phyloP scores from a whole-genome alignment of 2,329 filamentous ascomycete genomes.

The Pleomassaria siparia region DNA sequence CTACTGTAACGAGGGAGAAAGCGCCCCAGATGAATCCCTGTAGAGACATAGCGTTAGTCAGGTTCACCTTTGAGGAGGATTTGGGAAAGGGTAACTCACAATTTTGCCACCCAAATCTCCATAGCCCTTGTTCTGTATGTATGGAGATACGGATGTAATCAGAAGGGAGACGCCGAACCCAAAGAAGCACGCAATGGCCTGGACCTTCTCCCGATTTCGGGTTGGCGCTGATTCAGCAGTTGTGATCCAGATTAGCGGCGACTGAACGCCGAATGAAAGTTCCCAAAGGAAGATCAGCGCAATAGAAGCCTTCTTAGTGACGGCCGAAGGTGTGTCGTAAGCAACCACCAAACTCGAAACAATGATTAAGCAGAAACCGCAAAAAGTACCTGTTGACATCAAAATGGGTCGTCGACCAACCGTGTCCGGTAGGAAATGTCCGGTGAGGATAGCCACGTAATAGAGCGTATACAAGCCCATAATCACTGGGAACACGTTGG shows the following conservation, averaged over 20 bases:
- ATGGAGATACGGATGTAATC: conserved; percentile 35
- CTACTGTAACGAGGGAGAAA: conserved; percentile 22
- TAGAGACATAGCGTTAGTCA: background rate
- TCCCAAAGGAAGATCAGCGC: conserved; percentile 14
- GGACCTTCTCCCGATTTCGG: conserved; percentile 31
- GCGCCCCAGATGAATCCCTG: conserved; percentile 24
- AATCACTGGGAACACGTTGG: conserved; percentile 13
- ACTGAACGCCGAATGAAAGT: conserved; percentile 11
- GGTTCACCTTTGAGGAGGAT: no score
- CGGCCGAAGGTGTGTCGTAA: conserved; percentile 1
- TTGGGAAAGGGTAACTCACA: no score
- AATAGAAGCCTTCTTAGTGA: conserved; percentile 6
- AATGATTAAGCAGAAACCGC: conserved; percentile 6
- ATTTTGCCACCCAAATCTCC: conserved; percentile 24
- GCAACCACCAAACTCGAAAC: conserved; percentile 7
- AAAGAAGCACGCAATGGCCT: conserved; percentile 27
- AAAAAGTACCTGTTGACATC: conserved; percentile 10
- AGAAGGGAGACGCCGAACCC: conserved; percentile 27
- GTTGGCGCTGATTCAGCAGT: conserved; percentile 30
- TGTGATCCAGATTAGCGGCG: conserved; percentile 27
- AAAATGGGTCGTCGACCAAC: conserved; percentile 12
- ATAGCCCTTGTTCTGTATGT: conserved; percentile 26
- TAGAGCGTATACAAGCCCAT: conserved; percentile 11
- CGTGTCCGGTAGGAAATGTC: conserved; percentile 12
- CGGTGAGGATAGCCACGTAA: conserved; percentile 11